Base-by-base conservation (phyloP, 2,329 filamentous ascomycete species). In the Penicillium sp. region DNA sequence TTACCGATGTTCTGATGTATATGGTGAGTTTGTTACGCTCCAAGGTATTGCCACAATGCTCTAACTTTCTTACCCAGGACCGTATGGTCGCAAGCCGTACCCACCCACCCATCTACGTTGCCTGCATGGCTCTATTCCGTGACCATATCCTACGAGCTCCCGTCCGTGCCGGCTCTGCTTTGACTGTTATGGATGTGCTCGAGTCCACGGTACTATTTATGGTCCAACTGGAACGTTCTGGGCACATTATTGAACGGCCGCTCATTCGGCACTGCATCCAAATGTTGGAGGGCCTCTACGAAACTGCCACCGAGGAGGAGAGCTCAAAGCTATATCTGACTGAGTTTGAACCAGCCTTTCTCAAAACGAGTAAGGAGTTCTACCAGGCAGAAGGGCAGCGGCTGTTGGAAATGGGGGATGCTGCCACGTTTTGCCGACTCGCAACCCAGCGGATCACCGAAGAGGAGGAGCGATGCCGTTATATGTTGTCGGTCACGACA, bases 1-100 rank as follows among this genome's bases (percentile, higher is more conserved):
- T 91, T 50, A 92, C 92, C 4, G 94, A 97, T 73, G 91, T 97
- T 33, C 81, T 97, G 50, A 97, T 97, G 92, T 97, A 97, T 70
- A 91, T 99, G 81, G 84, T 86, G 70, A 68, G 79, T 68, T 34
- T 31, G 0, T 25, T 15, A 23, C 6, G 11, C 34, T 16, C 13
- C n/a, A 4, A 1, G 3, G 8, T 41, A 27, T 36, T n/a, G 5
- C 9, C 15, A 27, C n/a, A 36, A 15, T 25, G 19, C 4, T 23
- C 56, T 59, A 25, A 64, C 50, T 21, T 34, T 34, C n/a, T 48
- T 41, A 44, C n/a, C 23, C 39, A 87, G 85, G 93, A 99, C 71
- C 88, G 92, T 49, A 87, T 92, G 29, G 92, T 90, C 68, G 88
- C 86, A 36, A 91, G 95, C 61, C 84, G 87, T 58, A 82, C 85